Conservation (phyloP, 352 stramenopile species). For the Phytophthora sp. region DNA sequence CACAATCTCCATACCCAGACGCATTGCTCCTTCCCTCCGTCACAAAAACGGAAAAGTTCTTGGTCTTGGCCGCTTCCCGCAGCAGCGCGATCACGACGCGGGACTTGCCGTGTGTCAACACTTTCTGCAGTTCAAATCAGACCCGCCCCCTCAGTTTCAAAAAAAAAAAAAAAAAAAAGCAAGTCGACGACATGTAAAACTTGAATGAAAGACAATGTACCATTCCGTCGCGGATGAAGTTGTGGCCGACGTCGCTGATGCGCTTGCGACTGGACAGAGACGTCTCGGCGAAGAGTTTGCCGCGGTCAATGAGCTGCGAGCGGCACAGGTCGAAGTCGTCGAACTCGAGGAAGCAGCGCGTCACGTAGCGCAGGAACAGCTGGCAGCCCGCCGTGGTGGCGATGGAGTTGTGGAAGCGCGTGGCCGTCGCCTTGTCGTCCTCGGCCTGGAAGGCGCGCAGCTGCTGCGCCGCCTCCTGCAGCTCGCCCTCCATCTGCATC, state of each 20-base stretch:
- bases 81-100: constrained; percentile 93
- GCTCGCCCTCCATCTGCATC: constrained; percentile 95
- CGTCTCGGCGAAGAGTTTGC: constrained; percentile 94
- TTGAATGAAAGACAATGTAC: constrained; percentile 30
- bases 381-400: constrained; percentile 92
- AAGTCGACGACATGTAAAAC: neutral
- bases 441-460: constrained; percentile 63
- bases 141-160: no score
- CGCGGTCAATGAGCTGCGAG: constrained; percentile 90
- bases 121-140: constrained; percentile 66
- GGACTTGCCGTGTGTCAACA: constrained; percentile 95
- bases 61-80: constrained; percentile 89
- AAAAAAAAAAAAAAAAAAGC: neutral
- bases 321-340: constrained; percentile 94
- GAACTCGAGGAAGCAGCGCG: constrained; percentile 89
- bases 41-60: constrained; percentile 95
- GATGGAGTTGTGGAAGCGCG: constrained; percentile 87
- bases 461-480: constrained; percentile 85
- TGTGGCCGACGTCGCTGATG: constrained; percentile 93
- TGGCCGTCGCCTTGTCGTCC: constrained; percentile 41
- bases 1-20: constrained; percentile 65
- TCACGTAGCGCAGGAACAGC: constrained; percentile 95
- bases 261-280: constrained; percentile 91
- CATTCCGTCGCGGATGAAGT: constrained; percentile 95
- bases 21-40: constrained; percentile 93